Evolutionary conservation across 352 stramenopile genomes (phyloP).

Genomic region (Phytophthora crassamura): DNA sequence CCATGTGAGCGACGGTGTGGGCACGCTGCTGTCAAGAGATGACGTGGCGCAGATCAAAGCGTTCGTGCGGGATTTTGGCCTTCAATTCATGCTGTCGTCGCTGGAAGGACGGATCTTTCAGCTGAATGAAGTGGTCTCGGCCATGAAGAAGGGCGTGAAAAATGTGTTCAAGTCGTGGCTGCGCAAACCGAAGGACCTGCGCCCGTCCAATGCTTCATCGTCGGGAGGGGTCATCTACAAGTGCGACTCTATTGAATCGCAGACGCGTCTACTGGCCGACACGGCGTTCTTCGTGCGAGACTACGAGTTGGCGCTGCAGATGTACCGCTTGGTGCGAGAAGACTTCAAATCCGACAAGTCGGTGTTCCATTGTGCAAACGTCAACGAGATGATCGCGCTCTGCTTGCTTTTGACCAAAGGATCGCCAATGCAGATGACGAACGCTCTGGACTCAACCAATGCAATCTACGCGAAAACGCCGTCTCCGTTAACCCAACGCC

Average conservation of each 20-base stretch:
- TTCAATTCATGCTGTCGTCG: slow-evolving; percentile 79
- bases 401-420: slow-evolving; percentile 82
- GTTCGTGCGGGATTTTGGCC: slow-evolving; percentile 82
- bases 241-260: slow-evolving; percentile 88
- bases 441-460: slow-evolving; percentile 75
- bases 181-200: slow-evolving; percentile 87
- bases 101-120: slow-evolving; percentile 87
- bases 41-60: slow-evolving; percentile 67
- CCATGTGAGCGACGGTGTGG: slow-evolving; percentile 35
- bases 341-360: slow-evolving; percentile 93
- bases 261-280: slow-evolving; percentile 90
- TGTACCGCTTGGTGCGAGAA: slow-evolving; percentile 91
- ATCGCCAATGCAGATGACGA: slow-evolving; percentile 85
- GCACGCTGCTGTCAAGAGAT: slow-evolving; percentile 66
- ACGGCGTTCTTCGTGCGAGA: slow-evolving; percentile 91
- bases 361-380: slow-evolving; percentile 79
- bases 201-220: slow-evolving; percentile 21
- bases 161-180: slow-evolving; percentile 93
- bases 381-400: slow-evolving; percentile 90
- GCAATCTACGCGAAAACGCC: slow-evolving; percentile 70
- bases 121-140: slow-evolving; percentile 89
- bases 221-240: slow-evolving; percentile 64
- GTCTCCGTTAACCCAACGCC: slow-evolving; percentile 49
- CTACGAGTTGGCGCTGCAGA: slow-evolving; percentile 90
- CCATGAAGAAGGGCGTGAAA: slow-evolving; percentile 92